phyloP scores from a whole-genome alignment of 2,329 filamentous ascomycete species.

The Talaromyces atroroseus region DNA sequence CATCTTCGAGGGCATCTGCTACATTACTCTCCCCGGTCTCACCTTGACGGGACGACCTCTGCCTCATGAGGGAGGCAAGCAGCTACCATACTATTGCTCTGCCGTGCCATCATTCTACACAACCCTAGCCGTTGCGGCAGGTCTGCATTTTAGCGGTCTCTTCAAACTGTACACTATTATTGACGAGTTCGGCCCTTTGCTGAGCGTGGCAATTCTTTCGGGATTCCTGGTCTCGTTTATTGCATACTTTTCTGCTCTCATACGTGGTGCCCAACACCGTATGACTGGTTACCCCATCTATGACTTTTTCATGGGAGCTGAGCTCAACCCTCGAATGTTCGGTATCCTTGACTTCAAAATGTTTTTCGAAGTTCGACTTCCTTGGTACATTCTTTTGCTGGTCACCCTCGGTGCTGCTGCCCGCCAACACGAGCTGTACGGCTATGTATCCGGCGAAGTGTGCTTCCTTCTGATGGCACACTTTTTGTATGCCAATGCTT shows the following conservation, averaged over 20 bases:
- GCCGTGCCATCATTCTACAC: conserved; percentile 81
- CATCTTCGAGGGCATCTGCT: conserved; percentile 74
- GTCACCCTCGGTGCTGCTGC: conserved; percentile 70
- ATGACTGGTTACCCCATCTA: conserved; percentile 82
- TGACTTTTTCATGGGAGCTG: conserved; percentile 87
- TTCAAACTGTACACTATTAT: conserved; percentile 90
- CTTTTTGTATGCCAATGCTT: conserved; percentile 87
- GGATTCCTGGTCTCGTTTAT: conserved; percentile 77
- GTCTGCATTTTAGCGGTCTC: conserved; percentile 72
- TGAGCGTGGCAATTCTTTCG: conserved; percentile 88
- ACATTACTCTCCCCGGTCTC: conserved; percentile 81
- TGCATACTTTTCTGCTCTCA: conserved; percentile 79
- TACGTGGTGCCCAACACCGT: conserved; percentile 76
- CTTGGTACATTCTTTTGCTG: conserved; percentile 85
- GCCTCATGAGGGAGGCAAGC: conserved; percentile 72
- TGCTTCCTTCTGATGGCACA: conserved; percentile 81
- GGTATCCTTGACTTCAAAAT: conserved; percentile 85
- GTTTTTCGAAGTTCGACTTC: conserved; percentile 90
- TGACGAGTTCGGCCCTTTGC: conserved; percentile 88
- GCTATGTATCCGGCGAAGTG: conserved; percentile 81
- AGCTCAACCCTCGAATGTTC: conserved; percentile 81
- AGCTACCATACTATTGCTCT: conserved; percentile 92
- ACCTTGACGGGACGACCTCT: conserved; percentile 85
- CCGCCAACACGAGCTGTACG: conserved; percentile 77
- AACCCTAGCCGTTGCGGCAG: conserved; percentile 66